phyloP scores from a whole-genome alignment of 1,284 basidiomycete species.

The Trametes hirsuta region DNA sequence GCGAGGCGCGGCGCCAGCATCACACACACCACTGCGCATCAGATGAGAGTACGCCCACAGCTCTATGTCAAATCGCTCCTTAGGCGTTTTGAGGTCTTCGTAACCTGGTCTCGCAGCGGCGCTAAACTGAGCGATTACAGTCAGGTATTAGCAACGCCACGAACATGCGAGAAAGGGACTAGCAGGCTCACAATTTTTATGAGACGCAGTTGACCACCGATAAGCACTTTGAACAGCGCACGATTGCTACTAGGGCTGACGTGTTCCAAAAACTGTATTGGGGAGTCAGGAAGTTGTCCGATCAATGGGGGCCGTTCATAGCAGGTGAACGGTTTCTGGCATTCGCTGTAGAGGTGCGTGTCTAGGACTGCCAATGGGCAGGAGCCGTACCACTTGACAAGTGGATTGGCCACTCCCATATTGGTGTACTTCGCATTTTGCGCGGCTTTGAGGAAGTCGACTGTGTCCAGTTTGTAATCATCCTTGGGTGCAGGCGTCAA shows the following conservation, averaged over 20 bases:
- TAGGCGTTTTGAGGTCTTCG: not conserved
- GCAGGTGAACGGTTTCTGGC: too few species aligned
- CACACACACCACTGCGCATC: not conserved
- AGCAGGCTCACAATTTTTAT: not conserved
- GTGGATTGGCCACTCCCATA: not conserved
- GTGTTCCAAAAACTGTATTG: not conserved
- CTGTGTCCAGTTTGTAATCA: not conserved
- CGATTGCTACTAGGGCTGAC: not conserved
- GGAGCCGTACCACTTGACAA: not conserved
- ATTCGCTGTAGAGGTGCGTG: too few species aligned
- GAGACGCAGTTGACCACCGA: not conserved
- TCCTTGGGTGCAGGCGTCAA: not conserved
- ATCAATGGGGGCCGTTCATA: too few species aligned
- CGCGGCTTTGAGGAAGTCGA: not conserved
- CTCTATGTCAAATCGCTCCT: not conserved
- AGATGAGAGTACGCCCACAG: not conserved
- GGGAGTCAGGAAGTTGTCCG: not conserved
- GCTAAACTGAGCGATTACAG: not conserved
- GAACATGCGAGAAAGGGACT: not conserved
- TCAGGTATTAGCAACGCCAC: not conserved
- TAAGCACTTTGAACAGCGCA: not conserved
- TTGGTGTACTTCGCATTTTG: not conserved
- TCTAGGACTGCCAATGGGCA: not conserved
- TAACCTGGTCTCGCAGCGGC: not conserved
- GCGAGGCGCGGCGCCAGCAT: not conserved